These are phyloP conservation scores for Cordyceps militaris DNA, from an alignment of 2,329 filamentous ascomycete species.

Conservation along the genomic window DNA sequence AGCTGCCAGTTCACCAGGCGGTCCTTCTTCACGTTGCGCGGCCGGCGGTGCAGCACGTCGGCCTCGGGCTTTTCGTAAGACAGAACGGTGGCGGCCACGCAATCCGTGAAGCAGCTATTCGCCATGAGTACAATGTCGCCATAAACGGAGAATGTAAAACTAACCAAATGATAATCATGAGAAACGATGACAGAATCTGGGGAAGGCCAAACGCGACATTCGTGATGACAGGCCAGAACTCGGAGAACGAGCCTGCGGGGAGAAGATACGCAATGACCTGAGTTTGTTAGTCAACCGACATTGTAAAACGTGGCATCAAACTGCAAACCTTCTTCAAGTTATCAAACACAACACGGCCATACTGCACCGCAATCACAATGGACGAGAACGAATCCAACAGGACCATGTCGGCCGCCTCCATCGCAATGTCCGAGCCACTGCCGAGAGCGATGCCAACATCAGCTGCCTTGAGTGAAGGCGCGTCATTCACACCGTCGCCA, in stretches of 20 bases:
- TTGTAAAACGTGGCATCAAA: background rate
- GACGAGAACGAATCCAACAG: slow-evolving; percentile 68
- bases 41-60: slow-evolving; percentile 62
- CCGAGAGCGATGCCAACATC: slow-evolving; percentile 80
- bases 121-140: background rate
- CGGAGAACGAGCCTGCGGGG: slow-evolving; percentile 65
- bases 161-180: slow-evolving; percentile 62
- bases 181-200: slow-evolving; percentile 64
- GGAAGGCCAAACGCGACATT: slow-evolving; percentile 66
- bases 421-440: slow-evolving; percentile 73
- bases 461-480: slow-evolving; percentile 69
- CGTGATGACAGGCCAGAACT: slow-evolving; percentile 70
- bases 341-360: slow-evolving; percentile 70
- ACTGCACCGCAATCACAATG: slow-evolving; percentile 64
- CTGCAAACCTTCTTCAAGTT: slow-evolving; percentile 59
- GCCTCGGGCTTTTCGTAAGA: slow-evolving; percentile 73
- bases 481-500: slow-evolving; percentile 82
- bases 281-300: background rate
- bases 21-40: slow-evolving; percentile 61
- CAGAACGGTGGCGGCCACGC: slow-evolving; percentile 62
- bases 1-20: slow-evolving; percentile 68
- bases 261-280: slow-evolving; percentile 57
- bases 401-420: slow-evolving; percentile 76
- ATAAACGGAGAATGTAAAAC: slow-evolving; percentile 3
- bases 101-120: slow-evolving; percentile 66